These are phyloP conservation scores for Oleoguttula mirabilis DNA, from an alignment of 495 filamentous ascomycete genomes.

Conservation along the genomic window DNA sequence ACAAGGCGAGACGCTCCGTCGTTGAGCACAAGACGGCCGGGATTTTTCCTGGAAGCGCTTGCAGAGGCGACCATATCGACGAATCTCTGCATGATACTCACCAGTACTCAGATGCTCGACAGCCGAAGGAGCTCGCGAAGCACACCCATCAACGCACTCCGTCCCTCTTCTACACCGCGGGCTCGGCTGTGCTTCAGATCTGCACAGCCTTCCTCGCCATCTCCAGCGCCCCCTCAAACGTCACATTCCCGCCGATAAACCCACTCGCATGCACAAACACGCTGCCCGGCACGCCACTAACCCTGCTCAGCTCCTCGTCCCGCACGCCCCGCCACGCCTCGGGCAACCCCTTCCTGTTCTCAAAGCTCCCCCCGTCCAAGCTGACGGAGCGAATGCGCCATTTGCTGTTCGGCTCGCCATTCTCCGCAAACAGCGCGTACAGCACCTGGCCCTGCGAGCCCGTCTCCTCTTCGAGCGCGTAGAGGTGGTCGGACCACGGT, in stretches of 20 bases:
- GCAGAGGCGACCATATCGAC: too few relatives aligned
- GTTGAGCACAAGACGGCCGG: too few relatives aligned
- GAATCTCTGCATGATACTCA: too few relatives aligned
- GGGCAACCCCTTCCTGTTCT: slow-evolving; percentile 79
- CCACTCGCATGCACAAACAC: slow-evolving; percentile 91
- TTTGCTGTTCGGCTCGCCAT: slow-evolving; percentile 51
- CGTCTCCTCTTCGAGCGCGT: slow-evolving; percentile 59
- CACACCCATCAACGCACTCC: too few relatives aligned
- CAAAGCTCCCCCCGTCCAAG: slow-evolving; percentile 66
- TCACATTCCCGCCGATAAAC: slow-evolving; percentile 92
- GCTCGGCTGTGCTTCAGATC: slow-evolving; percentile 34
- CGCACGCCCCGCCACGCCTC: slow-evolving; percentile 83
- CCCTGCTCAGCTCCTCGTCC: slow-evolving; percentile 65
- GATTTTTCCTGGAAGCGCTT: too few relatives aligned
- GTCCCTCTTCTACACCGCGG: too few relatives aligned
- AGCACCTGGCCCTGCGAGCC: slow-evolving; percentile 46
- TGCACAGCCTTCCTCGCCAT: slow-evolving; percentile 71
- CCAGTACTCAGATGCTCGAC: too few relatives aligned
- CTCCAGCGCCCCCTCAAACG: slow-evolving; percentile 71
- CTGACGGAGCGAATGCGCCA: slow-evolving; percentile 91
- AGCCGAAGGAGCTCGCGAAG: too few relatives aligned
- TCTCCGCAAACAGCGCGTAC: slow-evolving; percentile 95
- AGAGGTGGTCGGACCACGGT: slow-evolving; percentile 95
- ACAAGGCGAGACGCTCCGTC: too few relatives aligned
- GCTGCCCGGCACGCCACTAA: slow-evolving; percentile 60